Evolutionary conservation across 1,284 basidiomycete species (phyloP), one percentile per base, ranked within the genome.

Genomic region (Ganoderma multipileum): DNA sequence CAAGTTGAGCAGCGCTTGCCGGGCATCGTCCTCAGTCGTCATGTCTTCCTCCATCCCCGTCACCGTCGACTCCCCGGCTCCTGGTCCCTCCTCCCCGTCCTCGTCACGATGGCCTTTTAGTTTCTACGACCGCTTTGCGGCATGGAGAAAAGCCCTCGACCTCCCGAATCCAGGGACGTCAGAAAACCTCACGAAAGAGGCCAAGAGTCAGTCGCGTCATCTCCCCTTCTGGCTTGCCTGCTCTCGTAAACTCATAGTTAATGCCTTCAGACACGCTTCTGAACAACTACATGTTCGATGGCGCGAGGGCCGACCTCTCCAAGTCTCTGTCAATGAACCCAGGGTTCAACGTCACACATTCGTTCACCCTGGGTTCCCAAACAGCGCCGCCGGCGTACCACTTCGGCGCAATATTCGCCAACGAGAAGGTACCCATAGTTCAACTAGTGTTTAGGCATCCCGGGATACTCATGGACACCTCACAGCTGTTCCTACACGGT

Each of bases 321-420:
- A 99, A 99, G 85, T 93, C 90, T 74, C 86, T 99, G 74, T 98
- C 95, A 66, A 88, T 94, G 80, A 96, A 91, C 82, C 98, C 98
- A 39, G 91, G 95, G 66, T 99, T 99, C 90, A 97, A 99, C 85
- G 94, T 99, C 77, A 97, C 96, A 69, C 98, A 99, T 81, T 95
- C 96, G 52, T 99, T 99, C 83, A 87, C 92, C 66, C 83, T 97
- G 70, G 95, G 94, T 39, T 93, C 93, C 69, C 89, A 94, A 79
- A 89, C 90, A 50, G 80, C 88, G 39, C 85, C 92, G 12, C 85
- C 94, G 33, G 92, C 92, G 55, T 99, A 99, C 84, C 97, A 95
- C 81, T 98, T 99, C 81, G 95, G 94, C 68, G 95, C 96, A 23
- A 89, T 99, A 62, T 98, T 93, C 82, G 97, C 95, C 23, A 97